Conservation (phyloP, 306 rosid genomes). For the Alnus glutinosa region DNA sequence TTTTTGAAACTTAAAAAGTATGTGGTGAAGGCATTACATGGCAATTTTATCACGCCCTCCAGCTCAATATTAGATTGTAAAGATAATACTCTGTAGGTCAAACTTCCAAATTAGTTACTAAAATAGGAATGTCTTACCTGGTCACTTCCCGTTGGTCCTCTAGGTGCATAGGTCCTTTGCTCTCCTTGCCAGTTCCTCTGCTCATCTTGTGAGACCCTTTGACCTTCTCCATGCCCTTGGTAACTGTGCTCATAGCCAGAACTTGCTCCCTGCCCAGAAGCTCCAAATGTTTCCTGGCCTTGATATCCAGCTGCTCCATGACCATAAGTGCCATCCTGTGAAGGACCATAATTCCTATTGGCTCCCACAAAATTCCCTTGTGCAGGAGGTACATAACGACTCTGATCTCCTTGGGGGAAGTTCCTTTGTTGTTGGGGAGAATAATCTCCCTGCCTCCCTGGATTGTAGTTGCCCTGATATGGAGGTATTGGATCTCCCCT, state of each 20-base stretch:
- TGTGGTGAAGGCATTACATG: background rate
- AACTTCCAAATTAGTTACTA: background rate
- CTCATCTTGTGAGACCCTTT: constrained; percentile 30
- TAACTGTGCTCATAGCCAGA: constrained; percentile 26
- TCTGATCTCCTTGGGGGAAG: constrained; percentile 51
- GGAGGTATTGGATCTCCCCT: constrained; percentile 42
- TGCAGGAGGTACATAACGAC: constrained; percentile 43
- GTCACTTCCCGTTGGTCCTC: constrained; percentile 34
- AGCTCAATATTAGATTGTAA: background rate
- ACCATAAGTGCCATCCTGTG: constrained; percentile 32
- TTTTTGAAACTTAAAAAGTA: background rate
- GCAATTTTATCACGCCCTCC: background rate
- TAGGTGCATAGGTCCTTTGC: constrained; percentile 26
- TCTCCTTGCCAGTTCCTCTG: constrained; percentile 39
- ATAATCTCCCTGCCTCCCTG: constrained; percentile 28
- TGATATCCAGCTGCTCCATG: constrained; percentile 33
- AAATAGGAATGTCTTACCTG: constrained; percentile 30
- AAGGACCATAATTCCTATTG: constrained; percentile 26
- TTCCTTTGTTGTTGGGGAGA: constrained; percentile 37
- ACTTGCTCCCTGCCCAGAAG: constrained; percentile 36
- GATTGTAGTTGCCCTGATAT: constrained; percentile 53
- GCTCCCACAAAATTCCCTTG: constrained; percentile 43
- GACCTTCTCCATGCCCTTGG: constrained; percentile 28
- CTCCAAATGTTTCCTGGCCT: constrained; percentile 27
- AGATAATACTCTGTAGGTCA: background rate